A percentile compares a stretch with the other conserved stretches of the same genome.
Evolutionary conservation across 495 filamentous ascomycete genomes (phyloP).

Genomic region (Jackrogersella multiformis): DNA sequence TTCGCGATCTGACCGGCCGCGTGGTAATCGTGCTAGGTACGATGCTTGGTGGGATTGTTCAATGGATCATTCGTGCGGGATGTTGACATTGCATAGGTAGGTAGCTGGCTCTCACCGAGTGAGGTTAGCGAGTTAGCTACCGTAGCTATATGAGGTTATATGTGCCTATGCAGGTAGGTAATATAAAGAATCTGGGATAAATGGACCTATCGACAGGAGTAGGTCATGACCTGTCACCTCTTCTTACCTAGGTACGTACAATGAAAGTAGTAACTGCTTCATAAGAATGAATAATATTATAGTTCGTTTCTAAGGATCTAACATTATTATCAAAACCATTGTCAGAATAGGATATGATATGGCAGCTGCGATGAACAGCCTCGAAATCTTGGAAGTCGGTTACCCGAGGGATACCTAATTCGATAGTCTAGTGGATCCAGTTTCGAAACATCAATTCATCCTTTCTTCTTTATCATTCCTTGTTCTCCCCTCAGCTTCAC

Average conservation of each 20-base stretch:
- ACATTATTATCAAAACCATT: no score
- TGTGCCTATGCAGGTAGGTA: slow-evolving; percentile 2
- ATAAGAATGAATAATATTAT: not conserved
- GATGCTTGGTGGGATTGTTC: slow-evolving; percentile 20
- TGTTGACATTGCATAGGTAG: no score
- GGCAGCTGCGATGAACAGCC: not conserved
- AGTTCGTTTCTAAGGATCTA: not conserved
- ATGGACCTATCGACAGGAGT: not conserved
- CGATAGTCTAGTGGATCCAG: not conserved
- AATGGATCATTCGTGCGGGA: slow-evolving; percentile 16
- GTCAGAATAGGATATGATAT: no score
- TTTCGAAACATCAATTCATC: not conserved
- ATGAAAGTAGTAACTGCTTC: not conserved
- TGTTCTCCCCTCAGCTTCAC: not conserved
- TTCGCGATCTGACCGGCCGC: slow-evolving; percentile 28
- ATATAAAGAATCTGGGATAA: not conserved
- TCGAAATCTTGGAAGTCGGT: not conserved
- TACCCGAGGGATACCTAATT: no score
- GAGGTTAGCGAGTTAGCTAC: no score
- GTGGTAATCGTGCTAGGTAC: slow-evolving; percentile 33
- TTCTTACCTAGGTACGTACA: not conserved
- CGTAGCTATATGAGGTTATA: not conserved
- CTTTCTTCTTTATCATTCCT: not conserved
- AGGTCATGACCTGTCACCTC: no score
- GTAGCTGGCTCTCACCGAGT: slow-evolving; percentile 11